Conservation (phyloP, 176 grass and related monocot species). For the Rhynchospora pubera region DNA sequence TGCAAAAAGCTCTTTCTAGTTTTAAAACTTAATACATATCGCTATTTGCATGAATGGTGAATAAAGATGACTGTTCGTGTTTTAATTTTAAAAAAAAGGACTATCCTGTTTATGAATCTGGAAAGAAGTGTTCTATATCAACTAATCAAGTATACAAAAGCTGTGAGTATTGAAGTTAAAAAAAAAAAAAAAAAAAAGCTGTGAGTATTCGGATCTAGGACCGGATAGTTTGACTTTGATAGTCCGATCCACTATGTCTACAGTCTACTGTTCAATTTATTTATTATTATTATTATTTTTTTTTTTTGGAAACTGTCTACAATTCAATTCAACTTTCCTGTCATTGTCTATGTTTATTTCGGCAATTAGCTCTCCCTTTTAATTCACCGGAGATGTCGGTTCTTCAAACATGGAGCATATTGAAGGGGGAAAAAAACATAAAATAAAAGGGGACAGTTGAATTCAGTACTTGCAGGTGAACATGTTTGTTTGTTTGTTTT, state of each 20-base stretch:
- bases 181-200: no score
- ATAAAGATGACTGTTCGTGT: no score
- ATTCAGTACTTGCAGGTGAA: background rate
- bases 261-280: background rate
- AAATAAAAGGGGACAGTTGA: background rate
- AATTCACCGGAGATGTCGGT: background rate
- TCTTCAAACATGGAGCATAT: background rate
- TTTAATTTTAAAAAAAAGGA: no score
- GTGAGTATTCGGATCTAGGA: background rate
- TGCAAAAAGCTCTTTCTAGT: no score
- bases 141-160: no score
- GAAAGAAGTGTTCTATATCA: background rate
- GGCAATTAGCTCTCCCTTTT: background rate
- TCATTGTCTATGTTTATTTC: background rate
- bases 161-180: no score
- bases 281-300: no score
- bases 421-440: background rate
- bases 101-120: no score
- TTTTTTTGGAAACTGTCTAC: background rate
- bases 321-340: background rate
- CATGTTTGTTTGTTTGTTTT: background rate
- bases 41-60: no score
- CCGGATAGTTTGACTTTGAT: background rate
- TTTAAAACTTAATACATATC: no score
- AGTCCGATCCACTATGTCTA: background rate